Evolutionary conservation across 108 stramenopile species (phyloP).

Genomic region (Schizochytrium sp.): DNA sequence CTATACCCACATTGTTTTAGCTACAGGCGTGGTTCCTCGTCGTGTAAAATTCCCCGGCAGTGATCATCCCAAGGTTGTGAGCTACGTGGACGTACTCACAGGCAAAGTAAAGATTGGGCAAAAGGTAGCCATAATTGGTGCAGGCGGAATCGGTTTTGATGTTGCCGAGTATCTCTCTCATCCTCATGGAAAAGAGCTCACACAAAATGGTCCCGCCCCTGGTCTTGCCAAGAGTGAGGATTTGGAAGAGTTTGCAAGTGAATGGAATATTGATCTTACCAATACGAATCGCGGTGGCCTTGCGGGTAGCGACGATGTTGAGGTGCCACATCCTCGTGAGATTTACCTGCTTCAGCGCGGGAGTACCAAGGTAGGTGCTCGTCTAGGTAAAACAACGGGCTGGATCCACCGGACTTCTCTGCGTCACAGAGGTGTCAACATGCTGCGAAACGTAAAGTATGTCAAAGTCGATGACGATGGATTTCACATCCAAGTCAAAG

Average conservation of each 20-base stretch:
- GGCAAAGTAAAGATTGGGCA: conserved; percentile 84
- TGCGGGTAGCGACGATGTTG: background rate
- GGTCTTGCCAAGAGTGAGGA: conserved; percentile 72
- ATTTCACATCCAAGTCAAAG: conserved; percentile 82
- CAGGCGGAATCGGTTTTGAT: conserved; percentile 98
- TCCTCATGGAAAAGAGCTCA: conserved; percentile 67
- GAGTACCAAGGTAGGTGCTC: conserved; percentile 87
- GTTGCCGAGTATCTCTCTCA: conserved; percentile 91
- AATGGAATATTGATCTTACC: conserved; percentile 91
- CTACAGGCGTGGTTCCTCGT: conserved; percentile 92
- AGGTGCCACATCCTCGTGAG: conserved; percentile 72
- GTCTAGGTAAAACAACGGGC: conserved; percentile 93
- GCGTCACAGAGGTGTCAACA: conserved; percentile 85
- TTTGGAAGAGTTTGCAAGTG: conserved; percentile 83
- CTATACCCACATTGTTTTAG: conserved; percentile 89
- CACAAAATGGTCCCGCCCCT: conserved; percentile 72
- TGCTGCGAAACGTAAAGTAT: conserved; percentile 86
- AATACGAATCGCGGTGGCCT: conserved; percentile 69
- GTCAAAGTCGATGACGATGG: conserved; percentile 90
- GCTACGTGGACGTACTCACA: conserved; percentile 92
- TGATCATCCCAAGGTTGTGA: conserved; percentile 89
- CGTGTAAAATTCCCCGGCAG: conserved; percentile 82
- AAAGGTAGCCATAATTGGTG: conserved; percentile 93
- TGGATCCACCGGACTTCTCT: conserved; percentile 96
- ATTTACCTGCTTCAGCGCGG: conserved; percentile 92